A percentile compares a stretch with the other conserved stretches of the same genome.
phyloP scores from a whole-genome alignment of 257 asterid species.

The Linaria vulgaris region DNA sequence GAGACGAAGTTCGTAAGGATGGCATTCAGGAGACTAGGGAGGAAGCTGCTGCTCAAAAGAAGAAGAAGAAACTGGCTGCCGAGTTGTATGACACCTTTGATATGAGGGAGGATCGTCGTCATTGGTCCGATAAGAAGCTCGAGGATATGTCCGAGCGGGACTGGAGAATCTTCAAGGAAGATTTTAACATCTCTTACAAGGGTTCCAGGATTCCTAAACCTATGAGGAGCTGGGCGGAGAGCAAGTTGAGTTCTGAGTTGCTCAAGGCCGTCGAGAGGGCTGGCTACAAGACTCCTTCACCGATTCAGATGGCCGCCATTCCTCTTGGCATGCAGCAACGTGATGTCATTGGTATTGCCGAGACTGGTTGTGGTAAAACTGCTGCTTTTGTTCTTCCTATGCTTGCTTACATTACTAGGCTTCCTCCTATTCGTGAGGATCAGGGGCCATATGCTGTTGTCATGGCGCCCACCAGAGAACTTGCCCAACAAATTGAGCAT shows the following conservation, averaged over 20 bases:
- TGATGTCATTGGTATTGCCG: constrained; percentile 52
- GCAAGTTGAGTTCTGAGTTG: constrained; percentile 44
- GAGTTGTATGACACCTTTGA: constrained; percentile 50
- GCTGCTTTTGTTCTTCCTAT: constrained; percentile 68
- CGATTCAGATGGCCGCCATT: constrained; percentile 58
- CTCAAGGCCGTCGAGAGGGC: constrained; percentile 53
- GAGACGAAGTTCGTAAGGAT: constrained; percentile 47
- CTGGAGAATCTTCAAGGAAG: constrained; percentile 52
- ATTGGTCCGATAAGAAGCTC: constrained; percentile 57
- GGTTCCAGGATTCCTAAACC: constrained; percentile 62
- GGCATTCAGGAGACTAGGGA: constrained; percentile 47
- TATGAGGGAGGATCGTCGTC: constrained; percentile 58
- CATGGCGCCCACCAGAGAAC: constrained; percentile 55
- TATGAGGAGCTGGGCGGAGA: constrained; percentile 59
- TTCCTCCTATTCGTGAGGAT: constrained; percentile 49
- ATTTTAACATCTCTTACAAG: constrained; percentile 54
- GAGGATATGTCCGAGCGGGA: constrained; percentile 54
- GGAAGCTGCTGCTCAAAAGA: constrained; percentile 59
- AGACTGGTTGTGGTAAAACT: constrained; percentile 65
- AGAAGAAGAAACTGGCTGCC: constrained; percentile 58
- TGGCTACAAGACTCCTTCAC: constrained; percentile 52
- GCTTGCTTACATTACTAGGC: constrained; percentile 50
- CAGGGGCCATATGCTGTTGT: constrained; percentile 59
- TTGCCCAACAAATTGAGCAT: constrained; percentile 51
- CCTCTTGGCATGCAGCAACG: constrained; percentile 54